Conservation (phyloP, 345 rosid genomes). For the Punica granatum region DNA sequence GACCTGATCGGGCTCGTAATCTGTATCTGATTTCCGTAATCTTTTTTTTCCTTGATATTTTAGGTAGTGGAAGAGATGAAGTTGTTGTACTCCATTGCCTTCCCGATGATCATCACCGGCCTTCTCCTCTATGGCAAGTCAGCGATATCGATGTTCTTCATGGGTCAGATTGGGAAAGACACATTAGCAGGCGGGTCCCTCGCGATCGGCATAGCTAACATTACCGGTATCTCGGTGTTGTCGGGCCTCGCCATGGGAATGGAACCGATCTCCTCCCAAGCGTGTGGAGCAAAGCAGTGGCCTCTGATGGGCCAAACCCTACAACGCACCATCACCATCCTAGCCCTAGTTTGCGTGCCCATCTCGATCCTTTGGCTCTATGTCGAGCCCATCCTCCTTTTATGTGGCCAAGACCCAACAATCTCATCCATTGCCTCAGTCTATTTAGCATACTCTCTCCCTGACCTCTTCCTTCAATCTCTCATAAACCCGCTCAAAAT, state of each 20-base stretch:
- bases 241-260: slow-evolving; percentile 50
- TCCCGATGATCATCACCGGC: slow-evolving; percentile 49
- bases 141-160: slow-evolving; percentile 33
- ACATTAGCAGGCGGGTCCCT: slow-evolving; percentile 50
- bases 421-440: slow-evolving; percentile 38
- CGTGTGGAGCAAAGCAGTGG: slow-evolving; percentile 50
- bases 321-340: slow-evolving; percentile 38
- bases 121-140: slow-evolving; percentile 41
- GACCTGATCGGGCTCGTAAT: not conserved
- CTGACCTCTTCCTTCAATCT: slow-evolving; percentile 42
- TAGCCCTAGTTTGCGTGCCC: slow-evolving; percentile 34
- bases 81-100: slow-evolving; percentile 31
- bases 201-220: slow-evolving; percentile 45
- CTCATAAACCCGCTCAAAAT: slow-evolving; percentile 39
- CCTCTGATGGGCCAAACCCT: slow-evolving; percentile 46
- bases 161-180: slow-evolving; percentile 51
- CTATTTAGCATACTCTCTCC: slow-evolving; percentile 33
- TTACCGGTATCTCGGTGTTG: slow-evolving; percentile 42
- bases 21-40: not conserved
- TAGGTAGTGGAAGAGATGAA: slow-evolving; percentile 47
- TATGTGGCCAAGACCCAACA: slow-evolving; percentile 35
- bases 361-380: slow-evolving; percentile 43
- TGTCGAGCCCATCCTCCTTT: slow-evolving; percentile 30
- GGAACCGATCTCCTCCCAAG: slow-evolving; percentile 57
- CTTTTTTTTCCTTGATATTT: not conserved